Conservation (phyloP, 805 yeast genomes). For the Candida multigemmis region DNA sequence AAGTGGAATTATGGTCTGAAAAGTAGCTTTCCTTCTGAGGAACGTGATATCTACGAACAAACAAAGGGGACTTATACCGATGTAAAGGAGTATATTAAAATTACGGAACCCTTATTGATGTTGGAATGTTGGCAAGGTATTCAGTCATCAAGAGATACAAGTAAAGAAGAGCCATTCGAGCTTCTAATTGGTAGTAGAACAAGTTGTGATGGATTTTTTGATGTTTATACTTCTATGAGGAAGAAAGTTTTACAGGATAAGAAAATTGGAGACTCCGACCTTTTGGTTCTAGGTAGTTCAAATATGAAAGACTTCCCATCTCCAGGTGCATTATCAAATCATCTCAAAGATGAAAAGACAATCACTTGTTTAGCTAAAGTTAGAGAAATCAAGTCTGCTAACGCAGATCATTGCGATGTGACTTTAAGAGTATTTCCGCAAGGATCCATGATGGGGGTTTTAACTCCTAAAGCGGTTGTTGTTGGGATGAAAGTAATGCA, state of each 20-base stretch:
- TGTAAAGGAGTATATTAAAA: constrained; percentile 56
- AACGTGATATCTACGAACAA: constrained; percentile 25
- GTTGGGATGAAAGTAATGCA: constrained; percentile 71
- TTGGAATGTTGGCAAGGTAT: constrained; percentile 93
- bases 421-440: constrained; percentile 59
- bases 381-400: constrained; percentile 57
- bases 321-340: too few relatives aligned
- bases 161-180: constrained; percentile 52
- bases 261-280: constrained; percentile 65
- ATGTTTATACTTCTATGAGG: constrained; percentile 67
- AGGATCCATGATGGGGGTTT: constrained; percentile 40
- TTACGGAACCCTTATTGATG: constrained; percentile 72
- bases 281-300: constrained; percentile 49
- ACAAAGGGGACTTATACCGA: constrained; percentile 50
- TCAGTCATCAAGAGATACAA: constrained; percentile 59
- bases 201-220: constrained; percentile 79
- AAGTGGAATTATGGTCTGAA: constrained; percentile 65
- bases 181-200: constrained; percentile 71
- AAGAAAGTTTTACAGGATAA: constrained; percentile 41
- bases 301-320: constrained; percentile 8
- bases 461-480: constrained; percentile 57
- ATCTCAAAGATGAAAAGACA: constrained; percentile 18
- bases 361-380: constrained; percentile 76
- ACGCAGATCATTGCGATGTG: constrained; percentile 62
- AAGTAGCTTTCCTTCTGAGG: constrained; percentile 52